These are phyloP conservation scores for Phanerodontia chrysosporium DNA, from an alignment of 768 basidiomycete species.

Conservation along the genomic window DNA sequence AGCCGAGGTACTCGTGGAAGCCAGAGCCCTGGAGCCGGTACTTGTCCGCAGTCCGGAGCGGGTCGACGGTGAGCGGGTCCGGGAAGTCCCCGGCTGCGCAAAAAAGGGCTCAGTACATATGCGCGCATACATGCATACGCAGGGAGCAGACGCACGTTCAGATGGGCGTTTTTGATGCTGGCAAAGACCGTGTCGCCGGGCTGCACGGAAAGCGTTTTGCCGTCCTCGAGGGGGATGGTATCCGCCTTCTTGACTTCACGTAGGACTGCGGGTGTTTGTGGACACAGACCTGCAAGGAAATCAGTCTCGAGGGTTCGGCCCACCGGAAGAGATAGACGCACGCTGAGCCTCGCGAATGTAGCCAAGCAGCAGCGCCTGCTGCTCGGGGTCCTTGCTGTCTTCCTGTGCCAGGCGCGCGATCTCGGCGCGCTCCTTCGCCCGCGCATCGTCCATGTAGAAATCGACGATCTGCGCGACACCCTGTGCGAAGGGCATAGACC, in stretches of 20 bases:
- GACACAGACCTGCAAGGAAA: background rate
- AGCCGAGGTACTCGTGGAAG: constrained; percentile 36
- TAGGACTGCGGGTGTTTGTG: constrained; percentile 23
- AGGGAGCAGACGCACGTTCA: constrained; percentile 26
- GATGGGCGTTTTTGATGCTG: constrained; percentile 41
- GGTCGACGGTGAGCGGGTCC: constrained; percentile 36
- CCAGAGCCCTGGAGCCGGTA: constrained; percentile 30
- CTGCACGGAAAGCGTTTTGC: constrained; percentile 31
- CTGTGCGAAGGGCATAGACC: constrained; percentile 45
- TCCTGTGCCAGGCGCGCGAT: constrained; percentile 31
- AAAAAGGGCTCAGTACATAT: too few species aligned
- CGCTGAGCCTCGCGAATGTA: constrained; percentile 52
- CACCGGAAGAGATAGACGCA: constrained; percentile 28
- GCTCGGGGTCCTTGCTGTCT: constrained; percentile 25
- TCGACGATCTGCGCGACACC: constrained; percentile 47
- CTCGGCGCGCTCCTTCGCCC: constrained; percentile 34
- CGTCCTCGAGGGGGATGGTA: constrained; percentile 32
- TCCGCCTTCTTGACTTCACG: constrained; percentile 31
- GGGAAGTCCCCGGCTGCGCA: constrained; percentile 39
- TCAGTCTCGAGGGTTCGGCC: constrained; percentile 12
- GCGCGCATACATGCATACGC: constrained; percentile 15
- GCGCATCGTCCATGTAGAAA: constrained; percentile 46
- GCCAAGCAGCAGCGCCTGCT: constrained; percentile 36
- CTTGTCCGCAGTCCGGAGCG: constrained; percentile 28
- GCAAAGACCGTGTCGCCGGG: constrained; percentile 38